phyloP scores from a whole-genome alignment of 306 rosid genomes.

The cucumber (Cucumis sativus) region Cucumber_9930_V3 NC_026657.2:26079001-26079500 shows the following conservation, averaged over 20 bases:
- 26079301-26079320: slow-evolving; percentile 55
- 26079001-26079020: slow-evolving; percentile 89
- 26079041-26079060: slow-evolving; percentile 60
- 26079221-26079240: slow-evolving; percentile 63
- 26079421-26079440: slow-evolving; percentile 90
- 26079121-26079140: slow-evolving; percentile 51
- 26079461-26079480: slow-evolving; percentile 63
- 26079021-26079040: slow-evolving; percentile 79
- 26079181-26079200: slow-evolving; percentile 80
- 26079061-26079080: slow-evolving; percentile 77
- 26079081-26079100: slow-evolving; percentile 88
- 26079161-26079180: slow-evolving; percentile 87
- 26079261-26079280: slow-evolving; percentile 51
- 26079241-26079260: slow-evolving; percentile 43
- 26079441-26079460: slow-evolving; percentile 89
- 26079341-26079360: slow-evolving; percentile 57
- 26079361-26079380: slow-evolving; percentile 70
- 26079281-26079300: slow-evolving; percentile 58
- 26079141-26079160: slow-evolving; percentile 47
- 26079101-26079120: slow-evolving; percentile 81
- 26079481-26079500: slow-evolving; percentile 95
- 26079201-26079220: slow-evolving; percentile 96
- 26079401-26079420: slow-evolving; percentile 65
- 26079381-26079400: slow-evolving; percentile 82
- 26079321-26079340: slow-evolving; percentile 48